A percentile compares a stretch with the other conserved stretches of the same genome.
Conservation (phyloP, 495 filamentous ascomycete species). For the Aspergillus campestris region DNA sequence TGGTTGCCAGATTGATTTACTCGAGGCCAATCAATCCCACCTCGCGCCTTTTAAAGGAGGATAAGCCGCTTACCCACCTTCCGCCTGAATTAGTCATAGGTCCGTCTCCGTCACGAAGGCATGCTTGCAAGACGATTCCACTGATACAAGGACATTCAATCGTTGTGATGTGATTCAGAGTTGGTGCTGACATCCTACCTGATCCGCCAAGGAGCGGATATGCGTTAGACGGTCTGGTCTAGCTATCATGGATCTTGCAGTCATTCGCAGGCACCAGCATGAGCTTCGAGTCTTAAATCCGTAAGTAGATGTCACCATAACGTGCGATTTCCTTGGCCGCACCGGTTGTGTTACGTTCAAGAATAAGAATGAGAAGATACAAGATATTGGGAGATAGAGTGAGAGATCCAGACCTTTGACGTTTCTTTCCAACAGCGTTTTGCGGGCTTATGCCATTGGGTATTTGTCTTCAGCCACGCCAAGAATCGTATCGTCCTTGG, state of each 20-base stretch:
- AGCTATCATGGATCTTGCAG: conserved; percentile 24
- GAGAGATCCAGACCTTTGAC: neutral
- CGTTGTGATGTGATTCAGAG: neutral
- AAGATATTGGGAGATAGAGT: no score
- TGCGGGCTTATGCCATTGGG: conserved; percentile 67
- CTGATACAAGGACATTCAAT: no score
- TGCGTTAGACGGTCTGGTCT: conserved; percentile 16
- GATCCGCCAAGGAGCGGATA: conserved; percentile 1
- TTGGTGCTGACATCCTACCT: neutral
- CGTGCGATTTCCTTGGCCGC: conserved; percentile 10
- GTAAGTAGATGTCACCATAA: conserved; percentile 17
- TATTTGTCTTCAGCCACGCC: conserved; percentile 66
- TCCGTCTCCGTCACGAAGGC: no score
- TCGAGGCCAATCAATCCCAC: no score
- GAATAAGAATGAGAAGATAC: no score
- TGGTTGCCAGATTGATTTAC: no score
- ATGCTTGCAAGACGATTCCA: no score
- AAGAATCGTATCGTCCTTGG: conserved; percentile 50
- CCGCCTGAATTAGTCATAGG: no score
- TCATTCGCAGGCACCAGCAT: conserved; percentile 18
- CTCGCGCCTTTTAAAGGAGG: no score
- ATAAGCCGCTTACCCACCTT: no score
- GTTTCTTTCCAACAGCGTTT: conserved; percentile 39
- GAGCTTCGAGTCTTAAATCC: conserved; percentile 21
- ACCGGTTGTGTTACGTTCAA: conserved; percentile 7